Conservation (phyloP, 2,329 filamentous ascomycete genomes). For the Chaetomium sp. region DNA sequence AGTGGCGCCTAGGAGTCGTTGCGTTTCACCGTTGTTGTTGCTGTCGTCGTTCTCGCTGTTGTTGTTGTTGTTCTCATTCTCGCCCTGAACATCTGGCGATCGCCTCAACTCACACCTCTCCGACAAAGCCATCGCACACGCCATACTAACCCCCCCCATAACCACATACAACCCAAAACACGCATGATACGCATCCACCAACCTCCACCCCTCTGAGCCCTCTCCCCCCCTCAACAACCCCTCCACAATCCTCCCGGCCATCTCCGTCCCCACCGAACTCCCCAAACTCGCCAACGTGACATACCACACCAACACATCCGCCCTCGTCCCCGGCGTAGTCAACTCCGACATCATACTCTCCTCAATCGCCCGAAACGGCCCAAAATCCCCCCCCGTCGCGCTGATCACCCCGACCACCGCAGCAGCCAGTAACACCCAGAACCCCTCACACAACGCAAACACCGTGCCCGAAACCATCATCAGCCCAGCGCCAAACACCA, state of each 20-base stretch:
- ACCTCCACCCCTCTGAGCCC: constrained; percentile 41
- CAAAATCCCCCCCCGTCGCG: constrained; percentile 58
- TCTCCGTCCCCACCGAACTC: constrained; percentile 44
- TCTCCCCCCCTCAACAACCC: constrained; percentile 36
- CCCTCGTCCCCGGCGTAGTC: constrained; percentile 45
- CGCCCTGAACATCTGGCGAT: constrained; percentile 10
- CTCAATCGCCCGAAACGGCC: constrained; percentile 61
- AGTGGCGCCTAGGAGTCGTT: no score
- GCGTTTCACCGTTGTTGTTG: constrained; percentile 21
- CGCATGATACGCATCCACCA: constrained; percentile 48
- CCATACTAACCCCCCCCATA: constrained; percentile 48
- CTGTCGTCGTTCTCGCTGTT: constrained; percentile 5
- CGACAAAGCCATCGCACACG: constrained; percentile 41
- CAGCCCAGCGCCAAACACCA: constrained; percentile 45
- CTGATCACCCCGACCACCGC: constrained; percentile 57
- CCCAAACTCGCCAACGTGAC: constrained; percentile 51
- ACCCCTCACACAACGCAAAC: constrained; percentile 50
- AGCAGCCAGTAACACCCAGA: constrained; percentile 52
- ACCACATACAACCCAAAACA: constrained; percentile 52
- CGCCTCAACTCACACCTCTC: constrained; percentile 42
- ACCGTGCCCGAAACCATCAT: constrained; percentile 51
- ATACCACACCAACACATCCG: constrained; percentile 63
- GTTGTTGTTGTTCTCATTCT: constrained; percentile 4
- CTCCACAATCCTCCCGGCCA: constrained; percentile 46
- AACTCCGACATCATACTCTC: constrained; percentile 58